Percentiles rank a stretch among this genome's conserved stretches.
phyloP scores from a whole-genome alignment of 345 rosid species.

The Euphorbia peplus region DNA sequence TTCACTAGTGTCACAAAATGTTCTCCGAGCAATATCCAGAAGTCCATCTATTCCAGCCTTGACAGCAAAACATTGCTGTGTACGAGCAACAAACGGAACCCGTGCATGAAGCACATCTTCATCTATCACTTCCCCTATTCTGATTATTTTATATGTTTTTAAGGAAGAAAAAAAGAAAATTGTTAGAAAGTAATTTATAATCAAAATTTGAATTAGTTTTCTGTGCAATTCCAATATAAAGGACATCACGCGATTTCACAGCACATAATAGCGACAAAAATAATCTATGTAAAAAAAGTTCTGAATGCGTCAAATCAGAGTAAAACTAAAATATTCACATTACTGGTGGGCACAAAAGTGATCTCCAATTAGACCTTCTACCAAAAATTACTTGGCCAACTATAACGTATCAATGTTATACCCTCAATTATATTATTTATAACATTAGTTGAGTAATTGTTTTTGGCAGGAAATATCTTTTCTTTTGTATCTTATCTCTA shows the following conservation, averaged over 20 bases:
- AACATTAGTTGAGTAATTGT: too few relatives aligned
- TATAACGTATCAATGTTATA: too few relatives aligned
- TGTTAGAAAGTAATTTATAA: slow-evolving; percentile 9
- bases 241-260: not conserved
- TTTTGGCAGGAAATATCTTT: too few relatives aligned
- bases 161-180: not conserved
- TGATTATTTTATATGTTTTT: slow-evolving; percentile 18
- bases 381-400: slow-evolving; percentile 3
- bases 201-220: slow-evolving; percentile 5
- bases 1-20: slow-evolving; percentile 96
- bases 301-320: not conserved
- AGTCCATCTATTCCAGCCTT: slow-evolving; percentile 95
- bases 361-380: not conserved
- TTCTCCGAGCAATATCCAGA: slow-evolving; percentile 85
- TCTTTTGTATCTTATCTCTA: too few relatives aligned
- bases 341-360: not conserved
- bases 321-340: not conserved
- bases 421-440: too few relatives aligned
- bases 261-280: not conserved
- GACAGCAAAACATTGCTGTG: slow-evolving; percentile 98
- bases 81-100: slow-evolving; percentile 90
- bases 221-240: not conserved
- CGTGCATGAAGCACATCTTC: slow-evolving; percentile 98
- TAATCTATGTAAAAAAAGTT: not conserved
- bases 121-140: slow-evolving; percentile 84